Evolutionary conservation across 2,329 filamentous ascomycete species (phyloP), one percentile per base, ranked within the genome.

Genomic region (Aaosphaeria pasadenensis): DNA sequence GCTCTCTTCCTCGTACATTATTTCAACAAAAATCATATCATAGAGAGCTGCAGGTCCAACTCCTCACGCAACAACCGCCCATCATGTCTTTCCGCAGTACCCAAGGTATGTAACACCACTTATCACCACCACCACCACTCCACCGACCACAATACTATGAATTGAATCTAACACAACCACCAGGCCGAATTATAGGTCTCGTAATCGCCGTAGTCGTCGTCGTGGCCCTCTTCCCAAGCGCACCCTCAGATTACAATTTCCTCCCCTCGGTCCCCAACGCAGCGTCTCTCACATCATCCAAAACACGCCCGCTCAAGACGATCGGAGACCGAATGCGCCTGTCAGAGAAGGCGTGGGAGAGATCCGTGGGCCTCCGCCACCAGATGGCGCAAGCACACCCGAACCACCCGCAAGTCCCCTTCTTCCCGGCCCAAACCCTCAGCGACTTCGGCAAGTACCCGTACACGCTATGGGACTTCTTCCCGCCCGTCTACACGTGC

Each of bases 381-480:
- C 43, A 54, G 30, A 65, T 66, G 60, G 62, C 62, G 6, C 49
- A 52, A 4, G 38, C 50, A 5, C 62, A 65, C 39, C 63, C 62
- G 3, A 43, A 55, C 7, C 59, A 66, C 30, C 63, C 63, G 4
- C 58, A 58, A 39, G 58, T 66, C 5, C 63, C 63, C 2, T 61
- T 66, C 46, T 66, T 65, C 42, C 63, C 63, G 1, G 56, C 48
- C 6, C 51, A 53, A 30, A 48, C 51, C 4, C 41, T 51, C 11
- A 31, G 31, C 33, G 60, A 61, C 46, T 66, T 66, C 41, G 36
- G 63, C 24, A 64, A 60, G 41, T 65, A 64, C 46, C 62, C 63
- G 1, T 66, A 54, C 53, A 66, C 63, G 0, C 53, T 67, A 36
- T 67, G 64, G 64, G 64, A 67, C 47, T 67, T 63, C 51, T 67